Evolutionary conservation across 768 basidiomycete genomes (phyloP).

Genomic region (Kwoniella europaea): DNA sequence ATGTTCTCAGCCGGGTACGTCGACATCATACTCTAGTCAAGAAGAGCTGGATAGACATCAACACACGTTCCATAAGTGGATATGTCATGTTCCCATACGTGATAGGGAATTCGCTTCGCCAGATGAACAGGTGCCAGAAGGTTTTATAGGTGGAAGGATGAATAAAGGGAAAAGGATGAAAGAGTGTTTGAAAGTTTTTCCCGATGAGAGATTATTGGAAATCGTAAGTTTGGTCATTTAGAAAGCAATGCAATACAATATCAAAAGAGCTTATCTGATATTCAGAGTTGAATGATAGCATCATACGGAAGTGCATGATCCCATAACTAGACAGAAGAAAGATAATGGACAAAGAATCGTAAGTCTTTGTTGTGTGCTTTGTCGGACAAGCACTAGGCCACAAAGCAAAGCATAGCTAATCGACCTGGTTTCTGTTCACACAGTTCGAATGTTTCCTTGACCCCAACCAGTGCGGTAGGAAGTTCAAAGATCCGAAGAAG

Average conservation of each 20-base stretch:
- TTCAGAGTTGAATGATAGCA: slow-evolving; percentile 57
- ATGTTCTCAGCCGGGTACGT: slow-evolving; percentile 63
- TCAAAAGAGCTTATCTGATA: slow-evolving; percentile 13
- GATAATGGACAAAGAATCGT: slow-evolving; percentile 87
- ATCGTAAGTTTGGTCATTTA: slow-evolving; percentile 65
- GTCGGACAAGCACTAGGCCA: slow-evolving; percentile 11
- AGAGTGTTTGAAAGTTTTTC: slow-evolving; percentile 80
- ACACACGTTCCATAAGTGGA: slow-evolving; percentile 61
- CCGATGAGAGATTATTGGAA: slow-evolving; percentile 76
- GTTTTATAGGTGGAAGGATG: slow-evolving; percentile 30
- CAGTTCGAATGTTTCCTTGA: slow-evolving; percentile 80
- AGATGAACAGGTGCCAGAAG: slow-evolving; percentile 23
- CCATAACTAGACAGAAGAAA: slow-evolving; percentile 74
- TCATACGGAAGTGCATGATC: slow-evolving; percentile 77
- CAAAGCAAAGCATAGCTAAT: not conserved
- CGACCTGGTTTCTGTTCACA: not conserved
- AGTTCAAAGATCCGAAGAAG: slow-evolving; percentile 74
- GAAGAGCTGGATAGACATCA: slow-evolving; percentile 82
- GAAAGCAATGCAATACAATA: not conserved
- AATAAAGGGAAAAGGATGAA: slow-evolving; percentile 29
- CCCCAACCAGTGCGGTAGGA: slow-evolving; percentile 62
- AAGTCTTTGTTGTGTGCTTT: slow-evolving; percentile 58
- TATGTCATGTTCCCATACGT: slow-evolving; percentile 82
- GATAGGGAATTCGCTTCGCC: slow-evolving; percentile 59
- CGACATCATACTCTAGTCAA: slow-evolving; percentile 70